Conservation (phyloP, 306 rosid genomes). For the Vicia sativa region DNA sequence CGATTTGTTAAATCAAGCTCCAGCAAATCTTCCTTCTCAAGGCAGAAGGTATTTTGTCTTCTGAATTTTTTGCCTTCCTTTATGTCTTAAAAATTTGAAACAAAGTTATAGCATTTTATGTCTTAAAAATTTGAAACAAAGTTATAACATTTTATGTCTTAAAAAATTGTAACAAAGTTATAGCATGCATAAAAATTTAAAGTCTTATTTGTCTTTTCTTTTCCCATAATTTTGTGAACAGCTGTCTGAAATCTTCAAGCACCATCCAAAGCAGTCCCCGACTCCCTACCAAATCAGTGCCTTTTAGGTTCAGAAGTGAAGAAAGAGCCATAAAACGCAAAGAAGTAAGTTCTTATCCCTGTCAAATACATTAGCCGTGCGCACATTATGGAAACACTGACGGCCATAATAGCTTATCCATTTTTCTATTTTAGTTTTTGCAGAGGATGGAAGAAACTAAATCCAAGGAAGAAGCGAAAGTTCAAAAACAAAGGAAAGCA, state of each 20-base stretch:
- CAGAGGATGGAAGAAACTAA: slow-evolving; percentile 65
- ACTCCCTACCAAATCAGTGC: slow-evolving; percentile 49
- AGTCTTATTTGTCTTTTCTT: not conserved
- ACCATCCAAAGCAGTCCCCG: slow-evolving; percentile 48
- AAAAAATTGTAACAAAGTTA: slow-evolving; percentile 13
- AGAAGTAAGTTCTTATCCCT: slow-evolving; percentile 63
- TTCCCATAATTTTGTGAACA: slow-evolving; percentile 41
- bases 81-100: slow-evolving; percentile 17
- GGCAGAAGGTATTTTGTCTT: slow-evolving; percentile 59
- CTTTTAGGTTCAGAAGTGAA: slow-evolving; percentile 81
- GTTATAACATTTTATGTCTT: slow-evolving; percentile 9
- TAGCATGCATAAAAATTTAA: slow-evolving; percentile 8
- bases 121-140: slow-evolving; percentile 9
- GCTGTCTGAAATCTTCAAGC: slow-evolving; percentile 51
- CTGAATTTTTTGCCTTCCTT: not conserved
- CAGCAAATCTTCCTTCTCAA: slow-evolving; percentile 48
- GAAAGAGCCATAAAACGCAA: slow-evolving; percentile 91
- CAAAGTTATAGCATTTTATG: no score
- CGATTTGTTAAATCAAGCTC: slow-evolving; percentile 47
- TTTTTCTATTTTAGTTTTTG: slow-evolving; percentile 60
- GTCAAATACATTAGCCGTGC: slow-evolving; percentile 8
- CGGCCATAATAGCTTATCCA: slow-evolving; percentile 22
- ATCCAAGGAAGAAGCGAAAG: slow-evolving; percentile 56
- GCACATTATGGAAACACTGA: slow-evolving; percentile 6
- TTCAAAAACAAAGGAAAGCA: slow-evolving; percentile 49